phyloP scores from a whole-genome alignment of 2,329 filamentous ascomycete genomes.

The Tympanopsis confertula region DNA sequence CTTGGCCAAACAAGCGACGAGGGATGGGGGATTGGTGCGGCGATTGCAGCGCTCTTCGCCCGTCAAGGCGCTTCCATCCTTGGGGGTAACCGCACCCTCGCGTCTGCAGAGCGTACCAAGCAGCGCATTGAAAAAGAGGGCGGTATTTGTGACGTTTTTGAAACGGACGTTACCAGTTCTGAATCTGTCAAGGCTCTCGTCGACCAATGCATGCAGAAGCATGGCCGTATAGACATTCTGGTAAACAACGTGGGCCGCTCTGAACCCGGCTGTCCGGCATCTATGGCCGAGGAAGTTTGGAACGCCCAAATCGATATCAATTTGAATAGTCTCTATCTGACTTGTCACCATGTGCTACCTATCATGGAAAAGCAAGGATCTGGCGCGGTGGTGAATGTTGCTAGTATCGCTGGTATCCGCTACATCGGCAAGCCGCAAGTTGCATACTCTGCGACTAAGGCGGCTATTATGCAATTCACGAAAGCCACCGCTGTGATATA shows the following conservation, averaged over 20 bases:
- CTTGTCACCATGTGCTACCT: slow-evolving; percentile 37
- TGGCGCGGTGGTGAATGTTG: slow-evolving; percentile 31
- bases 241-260: slow-evolving; percentile 49
- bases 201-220: slow-evolving; percentile 33
- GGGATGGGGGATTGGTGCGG: slow-evolving; percentile 38
- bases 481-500: slow-evolving; percentile 27
- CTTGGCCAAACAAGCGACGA: slow-evolving; percentile 28
- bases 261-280: slow-evolving; percentile 36
- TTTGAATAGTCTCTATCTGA: slow-evolving; percentile 41
- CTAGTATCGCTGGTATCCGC: slow-evolving; percentile 36
- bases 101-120: slow-evolving; percentile 24
- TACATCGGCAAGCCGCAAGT: slow-evolving; percentile 37
- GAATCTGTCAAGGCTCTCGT: slow-evolving; percentile 38
- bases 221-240: slow-evolving; percentile 46
- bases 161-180: slow-evolving; percentile 37
- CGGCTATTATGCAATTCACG: slow-evolving; percentile 25
- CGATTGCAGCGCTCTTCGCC: slow-evolving; percentile 33
- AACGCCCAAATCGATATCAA: slow-evolving; percentile 41
- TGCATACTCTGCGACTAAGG: slow-evolving; percentile 29
- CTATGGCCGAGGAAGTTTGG: slow-evolving; percentile 35
- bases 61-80: slow-evolving; percentile 34
- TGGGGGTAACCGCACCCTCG: slow-evolving; percentile 33
- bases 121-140: slow-evolving; percentile 20
- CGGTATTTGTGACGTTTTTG: slow-evolving; percentile 25
- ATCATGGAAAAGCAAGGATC: slow-evolving; percentile 36